Evolutionary conservation across 2,329 filamentous ascomycete species (phyloP).

Genomic region (Ophiocordyceps camponoti-floridani): DNA sequence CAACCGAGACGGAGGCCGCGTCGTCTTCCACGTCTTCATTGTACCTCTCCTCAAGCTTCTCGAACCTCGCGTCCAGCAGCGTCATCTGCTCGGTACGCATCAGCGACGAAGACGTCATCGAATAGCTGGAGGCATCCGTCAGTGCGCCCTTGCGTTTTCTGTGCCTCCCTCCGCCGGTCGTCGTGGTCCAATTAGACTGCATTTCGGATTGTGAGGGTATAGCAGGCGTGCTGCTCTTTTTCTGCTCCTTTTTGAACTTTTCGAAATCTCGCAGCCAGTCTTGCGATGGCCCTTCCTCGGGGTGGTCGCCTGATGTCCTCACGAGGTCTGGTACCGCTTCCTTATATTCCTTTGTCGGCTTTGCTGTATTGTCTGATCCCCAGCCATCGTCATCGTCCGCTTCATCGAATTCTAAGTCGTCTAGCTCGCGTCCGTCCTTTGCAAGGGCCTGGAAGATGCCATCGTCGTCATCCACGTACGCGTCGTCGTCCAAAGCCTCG

Average conservation of each 20-base stretch:
- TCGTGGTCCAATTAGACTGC: constrained; percentile 57
- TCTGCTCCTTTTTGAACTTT: constrained; percentile 77
- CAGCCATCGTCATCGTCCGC: constrained; percentile 61
- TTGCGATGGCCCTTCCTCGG: constrained; percentile 48
- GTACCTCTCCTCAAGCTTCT: constrained; percentile 71
- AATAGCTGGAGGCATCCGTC: constrained; percentile 74
- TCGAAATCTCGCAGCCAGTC: constrained; percentile 88
- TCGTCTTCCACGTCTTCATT: constrained; percentile 31
- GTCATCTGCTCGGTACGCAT: constrained; percentile 75
- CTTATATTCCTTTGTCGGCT: constrained; percentile 43
- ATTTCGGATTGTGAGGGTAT: constrained; percentile 40
- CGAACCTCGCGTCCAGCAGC: constrained; percentile 77
- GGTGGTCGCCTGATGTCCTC: constrained; percentile 22
- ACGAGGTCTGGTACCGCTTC: constrained; percentile 31
- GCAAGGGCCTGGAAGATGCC: constrained; percentile 73
- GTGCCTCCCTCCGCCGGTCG: constrained; percentile 58
- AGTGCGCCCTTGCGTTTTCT: constrained; percentile 95
- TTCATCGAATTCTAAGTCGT: constrained; percentile 64
- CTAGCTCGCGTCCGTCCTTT: constrained; percentile 51
- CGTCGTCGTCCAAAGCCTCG: constrained; percentile 88
- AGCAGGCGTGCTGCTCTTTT: constrained; percentile 20
- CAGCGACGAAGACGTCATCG: constrained; percentile 79
- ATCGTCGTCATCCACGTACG: constrained; percentile 74
- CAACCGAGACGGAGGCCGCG: constrained; percentile 37
- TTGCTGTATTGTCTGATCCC: constrained; percentile 88